A percentile compares a stretch with the other conserved stretches of the same genome.
These are phyloP conservation scores for Aspergillus tamarii DNA, from an alignment of 2,329 filamentous ascomycete genomes.

Conservation along the genomic window DNA sequence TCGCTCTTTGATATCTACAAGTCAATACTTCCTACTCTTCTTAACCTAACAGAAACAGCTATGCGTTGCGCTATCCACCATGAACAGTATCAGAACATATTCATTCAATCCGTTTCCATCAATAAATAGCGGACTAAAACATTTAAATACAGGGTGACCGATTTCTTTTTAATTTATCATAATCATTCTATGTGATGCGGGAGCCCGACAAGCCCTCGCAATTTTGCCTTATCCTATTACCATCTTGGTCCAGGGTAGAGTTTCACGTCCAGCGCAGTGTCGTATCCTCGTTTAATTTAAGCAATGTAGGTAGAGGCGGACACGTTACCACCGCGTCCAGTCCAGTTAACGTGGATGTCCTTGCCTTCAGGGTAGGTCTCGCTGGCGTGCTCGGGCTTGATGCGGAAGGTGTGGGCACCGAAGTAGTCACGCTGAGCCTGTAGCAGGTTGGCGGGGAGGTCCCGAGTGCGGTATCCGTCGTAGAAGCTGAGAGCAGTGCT, in stretches of 20 bases:
- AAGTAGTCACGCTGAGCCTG: conserved; percentile 99
- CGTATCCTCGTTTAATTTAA: conserved; percentile 56
- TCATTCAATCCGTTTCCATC: conserved; percentile 16
- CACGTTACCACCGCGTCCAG: conserved; percentile 93
- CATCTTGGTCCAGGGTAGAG: conserved; percentile 16
- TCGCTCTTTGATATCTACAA: background rate
- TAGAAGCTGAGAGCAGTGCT: conserved; percentile 97
- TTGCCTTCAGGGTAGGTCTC: conserved; percentile 80
- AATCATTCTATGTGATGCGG: conserved; percentile 29
- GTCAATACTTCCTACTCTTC: background rate
- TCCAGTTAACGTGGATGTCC: conserved; percentile 99
- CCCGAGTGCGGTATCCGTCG: conserved; percentile 96
- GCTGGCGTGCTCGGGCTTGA: conserved; percentile 79
- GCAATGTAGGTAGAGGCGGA: conserved; percentile 97
- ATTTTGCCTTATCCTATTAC: conserved; percentile 18
- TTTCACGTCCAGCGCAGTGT: conserved; percentile 33
- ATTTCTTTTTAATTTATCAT: conserved; percentile 20
- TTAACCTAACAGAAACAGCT: background rate
- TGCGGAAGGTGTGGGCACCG: conserved; percentile 85
- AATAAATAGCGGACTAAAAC: background rate
- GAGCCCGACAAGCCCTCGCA: conserved; percentile 15
- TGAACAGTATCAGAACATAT: conserved; percentile 12
- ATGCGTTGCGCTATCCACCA: background rate
- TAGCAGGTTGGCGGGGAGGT: conserved; percentile 95
- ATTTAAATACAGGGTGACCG: conserved; percentile 28